Conservation (phyloP, 768 basidiomycete genomes). For the Kwoniella europaea region DNA sequence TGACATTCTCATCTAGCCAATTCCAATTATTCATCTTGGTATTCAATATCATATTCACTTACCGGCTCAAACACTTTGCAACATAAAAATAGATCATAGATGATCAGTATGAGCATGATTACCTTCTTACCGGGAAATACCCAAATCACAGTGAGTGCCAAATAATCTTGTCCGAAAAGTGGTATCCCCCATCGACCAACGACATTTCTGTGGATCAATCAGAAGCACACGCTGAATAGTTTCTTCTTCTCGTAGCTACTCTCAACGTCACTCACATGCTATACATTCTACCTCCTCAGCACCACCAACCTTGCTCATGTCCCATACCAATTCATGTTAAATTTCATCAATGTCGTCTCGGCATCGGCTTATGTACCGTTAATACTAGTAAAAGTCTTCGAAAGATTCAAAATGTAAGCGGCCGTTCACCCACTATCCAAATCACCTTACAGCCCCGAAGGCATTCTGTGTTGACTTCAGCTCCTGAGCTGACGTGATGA, state of each 20-base stretch:
- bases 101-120: neutral
- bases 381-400: neutral
- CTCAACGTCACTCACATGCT: neutral
- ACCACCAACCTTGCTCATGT: neutral
- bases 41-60: neutral
- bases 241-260: neutral
- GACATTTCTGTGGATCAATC: neutral
- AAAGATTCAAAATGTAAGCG: neutral
- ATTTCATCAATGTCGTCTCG: neutral
- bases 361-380: neutral
- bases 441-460: neutral
- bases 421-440: neutral
- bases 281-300: neutral
- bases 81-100: neutral
- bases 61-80: neutral
- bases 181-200: neutral
- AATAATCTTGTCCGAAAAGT: neutral
- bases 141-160: slow-evolving; percentile 14
- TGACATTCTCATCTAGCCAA: neutral
- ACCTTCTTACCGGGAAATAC: slow-evolving; percentile 2
- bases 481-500: neutral
- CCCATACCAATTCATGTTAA: slow-evolving; percentile 3
- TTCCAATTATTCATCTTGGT: too few species aligned
- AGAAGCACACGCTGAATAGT: too few species aligned
- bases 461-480: neutral